Evolutionary conservation across 495 filamentous ascomycete genomes (phyloP), one percentile per base, ranked within the genome.

Genomic region (Aspergillus hancockii): DNA sequence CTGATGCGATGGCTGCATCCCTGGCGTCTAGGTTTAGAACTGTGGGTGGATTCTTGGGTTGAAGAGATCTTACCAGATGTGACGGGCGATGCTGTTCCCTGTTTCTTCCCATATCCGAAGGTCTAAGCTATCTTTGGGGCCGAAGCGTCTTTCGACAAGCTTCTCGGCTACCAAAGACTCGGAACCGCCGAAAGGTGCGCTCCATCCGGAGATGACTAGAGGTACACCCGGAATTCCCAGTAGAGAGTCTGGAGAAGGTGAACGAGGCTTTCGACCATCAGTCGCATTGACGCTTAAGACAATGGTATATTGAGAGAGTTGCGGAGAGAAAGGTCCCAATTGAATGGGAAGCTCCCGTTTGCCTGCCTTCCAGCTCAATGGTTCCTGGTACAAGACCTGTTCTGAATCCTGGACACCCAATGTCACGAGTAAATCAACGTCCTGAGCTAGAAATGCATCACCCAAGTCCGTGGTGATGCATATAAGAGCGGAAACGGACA

Each of bases 381-480:
- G 63, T 54, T 73, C 74, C 57, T 76, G 74, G 41, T 84, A 69
- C 46, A 84, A 62, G 46, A 78, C 62, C 28, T 81, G 67, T 12
- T 63, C 55, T 2, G 69, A 58, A 46, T 67, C 49, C 22, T 70
- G 61, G 8, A 63, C 63, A 60, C 67, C 55, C 25, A 90, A 67
- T 41, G 79, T 79, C 43, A 78, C 74, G 4, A 76, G 62, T 51
- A 97, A 69, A 23, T 79, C 78, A 36, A 83, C 70, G 65, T 88
- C 81, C n/a, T 83, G 73, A 21, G 79, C 78, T n/a, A 92, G 83
- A 68, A 94, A 95, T 1, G 82, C 80, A 70, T 98, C 93, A 3
- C 93, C 92, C 8, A 98, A 77, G 67, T 98, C 94, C 38, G 93
- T 94, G 40, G 91, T 91, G 69, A 98, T 85, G 52, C 91, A 92